Evolutionary conservation across 192 early-diverging fungal genomes (phyloP), one percentile per base, ranked within the genome.

Genomic region (Thoreauomyces humboldtii): DNA sequence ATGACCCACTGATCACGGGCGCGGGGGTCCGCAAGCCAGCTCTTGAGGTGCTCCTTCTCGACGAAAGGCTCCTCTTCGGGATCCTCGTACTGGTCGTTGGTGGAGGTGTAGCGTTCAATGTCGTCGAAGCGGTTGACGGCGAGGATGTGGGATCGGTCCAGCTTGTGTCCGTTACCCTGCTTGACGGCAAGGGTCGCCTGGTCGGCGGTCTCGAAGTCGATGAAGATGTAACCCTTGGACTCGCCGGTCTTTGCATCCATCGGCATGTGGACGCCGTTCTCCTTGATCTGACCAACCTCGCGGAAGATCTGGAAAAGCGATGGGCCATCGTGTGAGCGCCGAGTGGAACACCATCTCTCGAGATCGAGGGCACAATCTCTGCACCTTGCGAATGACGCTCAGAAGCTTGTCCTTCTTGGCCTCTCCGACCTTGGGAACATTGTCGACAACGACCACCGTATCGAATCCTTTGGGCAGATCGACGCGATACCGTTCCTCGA

Each of bases 1-100:
- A 93, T 77, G 24, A 88, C 92, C 73, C 90, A 95, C 80, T 99
- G 93, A 76, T 99, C 95, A 36, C 97, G 83, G 15, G 86, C 85
- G 38, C 80, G 71, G 25, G 81, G 77, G 73, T 99, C 95, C 46
- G 81, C 77, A 59, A 99, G 82, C 94, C 93, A 96, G 63, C 86
- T 88, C 62, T 84, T 82, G 34, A 98, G 76, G 69, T 98, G 93
- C 74, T 94, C 94, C 69, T 90, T 88, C 72, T 88, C 80, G 14
- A 70, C 59, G 69, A 86, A 92, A 33, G 81, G 74, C 54, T 89
- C 87, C 25, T 74, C 70, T 0, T 70, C 78, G 22, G 94, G 92
- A 45, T 90, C 88, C 43, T 75, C 79, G 73, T 88, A 86, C 65
- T 77, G 77, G 61, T 96, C 93, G 54, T 83, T 72, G 27, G 92